These are phyloP conservation scores for Candida arabinofermentans DNA, from an alignment of 805 yeast genomes.

Conservation along the genomic window DNA sequence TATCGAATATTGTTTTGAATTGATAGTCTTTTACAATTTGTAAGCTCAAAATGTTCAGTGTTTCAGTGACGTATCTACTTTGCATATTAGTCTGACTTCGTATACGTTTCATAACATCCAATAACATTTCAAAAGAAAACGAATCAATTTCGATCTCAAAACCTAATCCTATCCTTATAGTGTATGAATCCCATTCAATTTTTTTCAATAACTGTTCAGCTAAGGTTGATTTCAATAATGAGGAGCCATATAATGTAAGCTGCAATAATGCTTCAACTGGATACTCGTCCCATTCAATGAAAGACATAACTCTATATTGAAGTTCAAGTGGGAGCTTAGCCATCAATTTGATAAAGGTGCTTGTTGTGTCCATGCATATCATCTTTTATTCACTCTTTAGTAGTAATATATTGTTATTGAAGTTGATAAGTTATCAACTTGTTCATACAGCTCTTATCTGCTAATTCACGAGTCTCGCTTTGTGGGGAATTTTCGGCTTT, in stretches of 20 bases:
- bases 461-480: no score
- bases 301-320: conserved; percentile 1
- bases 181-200: not conserved
- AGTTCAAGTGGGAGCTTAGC: not conserved
- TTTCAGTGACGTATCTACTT: not conserved
- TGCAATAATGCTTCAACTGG: not conserved
- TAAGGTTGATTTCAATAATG: not conserved
- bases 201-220: not conserved
- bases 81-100: not conserved
- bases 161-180: not conserved
- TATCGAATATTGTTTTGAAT: not conserved
- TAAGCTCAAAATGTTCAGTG: not conserved
- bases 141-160: not conserved
- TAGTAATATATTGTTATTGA: no score
- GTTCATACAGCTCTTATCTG: no score
- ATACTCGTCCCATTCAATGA: not conserved
- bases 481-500: no score
- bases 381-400: no score
- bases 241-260: not conserved
- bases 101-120: not conserved
- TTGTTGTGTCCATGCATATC: no score
- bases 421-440: no score
- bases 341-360: not conserved
- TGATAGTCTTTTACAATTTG: not conserved
- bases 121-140: not conserved